These are phyloP conservation scores for Apium graveolens DNA, from an alignment of 129 eudicot species.

Conservation along the genomic window DNA sequence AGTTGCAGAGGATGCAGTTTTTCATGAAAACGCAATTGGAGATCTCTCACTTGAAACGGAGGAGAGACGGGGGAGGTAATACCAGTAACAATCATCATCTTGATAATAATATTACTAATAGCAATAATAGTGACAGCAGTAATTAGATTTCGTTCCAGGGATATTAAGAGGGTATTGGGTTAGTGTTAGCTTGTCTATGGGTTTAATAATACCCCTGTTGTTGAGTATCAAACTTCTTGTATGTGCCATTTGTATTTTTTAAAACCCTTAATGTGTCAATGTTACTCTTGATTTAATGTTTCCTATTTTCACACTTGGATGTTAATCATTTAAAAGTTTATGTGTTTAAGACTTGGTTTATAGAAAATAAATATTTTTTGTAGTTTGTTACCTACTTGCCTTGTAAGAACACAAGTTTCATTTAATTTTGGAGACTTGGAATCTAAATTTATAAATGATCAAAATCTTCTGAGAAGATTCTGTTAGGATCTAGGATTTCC, in stretches of 20 bases:
- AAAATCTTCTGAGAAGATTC: neutral
- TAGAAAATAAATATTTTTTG: neutral
- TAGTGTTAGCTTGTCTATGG: slow-evolving; percentile 7
- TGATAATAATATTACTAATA: slow-evolving; percentile 21
- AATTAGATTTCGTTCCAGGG: slow-evolving; percentile 26
- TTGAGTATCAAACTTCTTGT: slow-evolving; percentile 7
- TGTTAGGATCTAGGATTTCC: neutral
- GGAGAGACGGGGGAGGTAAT: slow-evolving; percentile 33
- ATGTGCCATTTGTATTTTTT: slow-evolving; percentile 1
- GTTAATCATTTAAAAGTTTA: neutral
- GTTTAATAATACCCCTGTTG: slow-evolving; percentile 8
- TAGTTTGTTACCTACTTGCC: neutral
- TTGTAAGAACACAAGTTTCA: neutral
- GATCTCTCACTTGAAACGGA: slow-evolving; percentile 57
- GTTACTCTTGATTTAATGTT: neutral
- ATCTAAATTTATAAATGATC: neutral
- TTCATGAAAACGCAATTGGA: slow-evolving; percentile 76
- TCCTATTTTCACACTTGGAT: neutral
- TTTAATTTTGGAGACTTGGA: neutral
- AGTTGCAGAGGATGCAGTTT: slow-evolving; percentile 69
- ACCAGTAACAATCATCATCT: slow-evolving; percentile 19
- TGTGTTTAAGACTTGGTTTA: neutral
- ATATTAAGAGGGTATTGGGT: slow-evolving; percentile 17
- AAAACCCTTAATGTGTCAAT: neutral
- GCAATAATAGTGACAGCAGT: slow-evolving; percentile 60